Evolutionary conservation across 768 basidiomycete genomes (phyloP).

Genomic region (Hydnum rufescens): DNA sequence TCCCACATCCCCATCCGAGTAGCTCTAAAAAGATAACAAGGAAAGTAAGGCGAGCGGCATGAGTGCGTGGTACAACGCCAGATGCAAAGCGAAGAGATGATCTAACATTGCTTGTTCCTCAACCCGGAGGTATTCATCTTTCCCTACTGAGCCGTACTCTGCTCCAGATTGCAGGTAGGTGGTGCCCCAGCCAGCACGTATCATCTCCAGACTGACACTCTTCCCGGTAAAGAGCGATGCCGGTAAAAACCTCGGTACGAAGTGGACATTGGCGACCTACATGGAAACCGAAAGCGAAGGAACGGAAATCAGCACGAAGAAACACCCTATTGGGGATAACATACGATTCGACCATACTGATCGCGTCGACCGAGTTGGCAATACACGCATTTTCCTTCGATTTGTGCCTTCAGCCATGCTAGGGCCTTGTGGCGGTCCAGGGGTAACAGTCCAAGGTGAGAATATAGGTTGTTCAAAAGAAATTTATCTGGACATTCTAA

Average conservation of each 20-base stretch:
- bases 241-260: slow-evolving; percentile 35
- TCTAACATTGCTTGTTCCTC: slow-evolving; percentile 48
- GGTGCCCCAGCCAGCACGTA: slow-evolving; percentile 54
- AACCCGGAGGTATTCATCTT: slow-evolving; percentile 38
- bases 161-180: slow-evolving; percentile 64
- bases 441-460: background rate
- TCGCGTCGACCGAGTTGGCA: slow-evolving; percentile 60
- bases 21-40: slow-evolving; percentile 26
- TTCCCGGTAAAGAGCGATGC: slow-evolving; percentile 27
- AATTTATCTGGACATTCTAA: too few species aligned
- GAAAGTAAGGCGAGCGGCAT: too few species aligned
- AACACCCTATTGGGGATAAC: slow-evolving; percentile 19
- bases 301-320: background rate
- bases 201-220: slow-evolving; percentile 49
- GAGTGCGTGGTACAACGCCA: background rate
- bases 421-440: background rate
- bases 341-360: slow-evolving; percentile 66
- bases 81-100: background rate
- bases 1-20: slow-evolving; percentile 61
- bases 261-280: slow-evolving; percentile 48
- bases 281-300: background rate
- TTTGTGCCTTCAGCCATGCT: slow-evolving; percentile 40
- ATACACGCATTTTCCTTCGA: slow-evolving; percentile 40
- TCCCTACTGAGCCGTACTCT: slow-evolving; percentile 52
- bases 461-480: background rate